Percentiles rank a stretch among this genome's conserved stretches.
phyloP scores from a whole-genome alignment of 306 rosid genomes.

The Ammopiptanthus mongolicus region DNA sequence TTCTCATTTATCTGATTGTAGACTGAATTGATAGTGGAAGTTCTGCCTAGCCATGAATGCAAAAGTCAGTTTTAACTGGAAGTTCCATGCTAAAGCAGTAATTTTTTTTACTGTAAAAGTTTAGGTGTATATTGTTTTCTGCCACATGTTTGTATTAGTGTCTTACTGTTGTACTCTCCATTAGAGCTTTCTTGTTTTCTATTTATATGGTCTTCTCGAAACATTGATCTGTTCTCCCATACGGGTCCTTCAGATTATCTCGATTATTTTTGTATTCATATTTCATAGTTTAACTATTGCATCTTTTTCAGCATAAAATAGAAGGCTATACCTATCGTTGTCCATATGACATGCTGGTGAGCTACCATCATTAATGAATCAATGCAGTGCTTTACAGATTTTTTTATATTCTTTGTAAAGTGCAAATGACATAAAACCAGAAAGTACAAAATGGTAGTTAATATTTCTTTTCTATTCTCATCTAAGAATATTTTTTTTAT shows the following conservation, averaged over 20 bases:
- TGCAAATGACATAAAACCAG: neutral
- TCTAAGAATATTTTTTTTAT: too few species aligned
- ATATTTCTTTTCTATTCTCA: too few species aligned
- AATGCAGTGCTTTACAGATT: neutral
- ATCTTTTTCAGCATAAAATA: neutral
- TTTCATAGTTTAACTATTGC: neutral
- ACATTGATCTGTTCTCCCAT: neutral
- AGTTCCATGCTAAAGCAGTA: neutral
- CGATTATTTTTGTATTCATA: too few species aligned
- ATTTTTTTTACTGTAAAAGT: neutral
- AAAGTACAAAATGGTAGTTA: neutral
- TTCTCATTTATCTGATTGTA: neutral
- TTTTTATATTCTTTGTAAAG: neutral
- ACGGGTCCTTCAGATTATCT: too few species aligned
- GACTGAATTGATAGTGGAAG: neutral
- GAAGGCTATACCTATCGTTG: neutral
- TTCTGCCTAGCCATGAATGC: neutral
- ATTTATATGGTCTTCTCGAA: neutral
- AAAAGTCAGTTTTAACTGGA: neutral
- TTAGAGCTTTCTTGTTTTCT: neutral
- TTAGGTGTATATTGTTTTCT: conserved; percentile 1
- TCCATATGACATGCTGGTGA: neutral
- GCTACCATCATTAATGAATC: neutral
- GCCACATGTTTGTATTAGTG: neutral
- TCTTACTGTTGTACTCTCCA: neutral